Base-by-base conservation (phyloP, 257 asterid genomes). In the Primulina huaijiensis region DNA sequence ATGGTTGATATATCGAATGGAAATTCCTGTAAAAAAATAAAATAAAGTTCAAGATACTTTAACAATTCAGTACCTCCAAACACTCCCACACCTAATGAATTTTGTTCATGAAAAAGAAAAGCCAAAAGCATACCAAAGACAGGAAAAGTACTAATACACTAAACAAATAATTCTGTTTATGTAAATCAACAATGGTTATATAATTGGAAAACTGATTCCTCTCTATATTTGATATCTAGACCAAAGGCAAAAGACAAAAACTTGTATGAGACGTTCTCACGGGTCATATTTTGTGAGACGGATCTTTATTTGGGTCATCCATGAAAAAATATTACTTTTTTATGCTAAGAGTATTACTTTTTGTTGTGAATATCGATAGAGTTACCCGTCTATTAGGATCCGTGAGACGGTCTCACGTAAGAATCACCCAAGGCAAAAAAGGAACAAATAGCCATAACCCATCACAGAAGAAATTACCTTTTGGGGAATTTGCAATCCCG, bases 1-100 rank as follows among this genome's bases (percentile, higher is more conserved):
- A 92, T 92, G 17, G 58, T 74, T 9, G 31, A 52, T 43, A 43
- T 64, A 27, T 68, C 69, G 55, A 35, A 30, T 30, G 68, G 46
- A 71, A 53, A 43, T 5, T 55, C 78, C 81, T 69, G 82, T 23
- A 73, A 2, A 17, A 14, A 50, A 12, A 14, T 9, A 8, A 53
- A 55, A 70, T 74, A 66, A 72, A 79, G 62, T 62, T 40, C 68
- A 67, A 52, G 7, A 71, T 53, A 72, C 38, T 50, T 81, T 34
- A 29, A 21, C 62, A 58, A 69, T 19, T 70, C 23, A 56, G 23
- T 29, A 70, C 50, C 56, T 74, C 65, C 69, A 37, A 46, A 12
- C 6, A 30, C 31, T 12, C 64, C 21, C 59, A 63, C 14, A 40
- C 72, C 50, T 57, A 5, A 37, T 60, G 40, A n/a, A 40, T 52